A percentile compares a stretch with the other conserved stretches of the same genome.
Evolutionary conservation across 495 filamentous ascomycete genomes (phyloP).

Genomic region (Trichoderma erinaceum): DNA sequence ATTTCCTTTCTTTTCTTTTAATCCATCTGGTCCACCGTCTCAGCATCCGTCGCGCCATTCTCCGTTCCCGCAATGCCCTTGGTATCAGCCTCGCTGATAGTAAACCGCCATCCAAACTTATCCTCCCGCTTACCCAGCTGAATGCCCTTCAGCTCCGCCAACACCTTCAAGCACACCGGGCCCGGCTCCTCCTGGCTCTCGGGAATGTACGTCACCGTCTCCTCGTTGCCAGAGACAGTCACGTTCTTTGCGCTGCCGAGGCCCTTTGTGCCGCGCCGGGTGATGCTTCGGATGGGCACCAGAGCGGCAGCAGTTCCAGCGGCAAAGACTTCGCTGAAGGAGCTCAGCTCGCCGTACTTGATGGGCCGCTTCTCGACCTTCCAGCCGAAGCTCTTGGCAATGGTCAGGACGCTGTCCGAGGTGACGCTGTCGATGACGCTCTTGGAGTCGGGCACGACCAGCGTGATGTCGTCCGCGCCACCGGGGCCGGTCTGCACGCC

Average conservation of each 20-base stretch:
- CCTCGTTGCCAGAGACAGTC: constrained; percentile 35
- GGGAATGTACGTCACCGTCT: constrained; percentile 61
- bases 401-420: constrained; percentile 59
- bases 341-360: constrained; percentile 67
- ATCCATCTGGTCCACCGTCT: constrained; percentile 37
- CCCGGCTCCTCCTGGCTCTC: constrained; percentile 62
- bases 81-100: constrained; percentile 46
- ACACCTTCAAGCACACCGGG: constrained; percentile 58
- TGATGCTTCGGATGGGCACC: constrained; percentile 85
- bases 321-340: constrained; percentile 81
- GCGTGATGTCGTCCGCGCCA: constrained; percentile 49
- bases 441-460: constrained; percentile 74
- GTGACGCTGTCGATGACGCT: constrained; percentile 83
- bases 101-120: constrained; percentile 63
- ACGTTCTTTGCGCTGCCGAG: constrained; percentile 31
- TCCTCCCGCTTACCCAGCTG: constrained; percentile 75
- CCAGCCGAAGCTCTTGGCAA: constrained; percentile 60
- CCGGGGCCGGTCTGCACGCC: constrained; percentile 52
- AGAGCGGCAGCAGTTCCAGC: constrained; percentile 89
- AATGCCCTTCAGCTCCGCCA: constrained; percentile 75
- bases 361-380: constrained; percentile 61
- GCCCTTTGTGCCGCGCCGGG: constrained; percentile 42
- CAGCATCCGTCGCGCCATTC: constrained; percentile 18
- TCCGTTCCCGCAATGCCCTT: constrained; percentile 29
- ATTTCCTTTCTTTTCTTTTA: constrained; percentile 14